Conservation (phyloP, 306 rosid genomes). For the Trifolium repens region DNA sequence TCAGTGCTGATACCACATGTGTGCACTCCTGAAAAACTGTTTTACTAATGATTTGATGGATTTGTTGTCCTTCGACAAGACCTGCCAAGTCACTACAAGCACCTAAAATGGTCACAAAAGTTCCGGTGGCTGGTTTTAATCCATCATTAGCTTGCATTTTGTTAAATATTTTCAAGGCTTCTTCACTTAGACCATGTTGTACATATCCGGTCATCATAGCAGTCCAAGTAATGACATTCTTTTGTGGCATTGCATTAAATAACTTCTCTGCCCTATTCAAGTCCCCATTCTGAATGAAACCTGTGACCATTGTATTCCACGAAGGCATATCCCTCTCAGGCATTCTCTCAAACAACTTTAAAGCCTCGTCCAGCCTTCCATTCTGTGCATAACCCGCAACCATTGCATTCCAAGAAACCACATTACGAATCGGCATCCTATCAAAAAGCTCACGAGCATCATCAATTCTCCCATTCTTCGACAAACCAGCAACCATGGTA, state of each 20-base stretch:
- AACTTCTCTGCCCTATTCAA: slow-evolving; percentile 47
- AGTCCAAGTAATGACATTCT: slow-evolving; percentile 58
- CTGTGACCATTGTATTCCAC: slow-evolving; percentile 58
- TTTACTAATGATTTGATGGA: slow-evolving; percentile 56
- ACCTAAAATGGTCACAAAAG: slow-evolving; percentile 56
- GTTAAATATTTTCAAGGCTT: slow-evolving; percentile 47
- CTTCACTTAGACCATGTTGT: slow-evolving; percentile 54
- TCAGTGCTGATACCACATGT: slow-evolving; percentile 48
- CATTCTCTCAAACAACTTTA: slow-evolving; percentile 52
- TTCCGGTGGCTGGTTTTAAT: slow-evolving; percentile 53
- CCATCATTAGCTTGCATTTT: slow-evolving; percentile 47
- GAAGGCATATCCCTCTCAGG: slow-evolving; percentile 57
- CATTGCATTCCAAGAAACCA: slow-evolving; percentile 54
- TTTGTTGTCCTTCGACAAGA: slow-evolving; percentile 52
- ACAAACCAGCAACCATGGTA: slow-evolving; percentile 51
- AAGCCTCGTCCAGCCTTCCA: slow-evolving; percentile 51
- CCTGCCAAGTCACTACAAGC: slow-evolving; percentile 63
- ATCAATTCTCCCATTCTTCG: slow-evolving; percentile 47
- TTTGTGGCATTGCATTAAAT: slow-evolving; percentile 49
- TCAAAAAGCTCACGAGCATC: slow-evolving; percentile 53
- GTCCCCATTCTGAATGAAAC: slow-evolving; percentile 49
- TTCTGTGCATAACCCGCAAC: slow-evolving; percentile 50
- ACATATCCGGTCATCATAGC: slow-evolving; percentile 61
- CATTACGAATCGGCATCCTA: slow-evolving; percentile 51
- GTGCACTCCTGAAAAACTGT: slow-evolving; percentile 48